These are phyloP conservation scores for Amoebophrya sp. DNA, from an alignment of 169 alveolate genomes.

Conservation along the genomic window DNA sequence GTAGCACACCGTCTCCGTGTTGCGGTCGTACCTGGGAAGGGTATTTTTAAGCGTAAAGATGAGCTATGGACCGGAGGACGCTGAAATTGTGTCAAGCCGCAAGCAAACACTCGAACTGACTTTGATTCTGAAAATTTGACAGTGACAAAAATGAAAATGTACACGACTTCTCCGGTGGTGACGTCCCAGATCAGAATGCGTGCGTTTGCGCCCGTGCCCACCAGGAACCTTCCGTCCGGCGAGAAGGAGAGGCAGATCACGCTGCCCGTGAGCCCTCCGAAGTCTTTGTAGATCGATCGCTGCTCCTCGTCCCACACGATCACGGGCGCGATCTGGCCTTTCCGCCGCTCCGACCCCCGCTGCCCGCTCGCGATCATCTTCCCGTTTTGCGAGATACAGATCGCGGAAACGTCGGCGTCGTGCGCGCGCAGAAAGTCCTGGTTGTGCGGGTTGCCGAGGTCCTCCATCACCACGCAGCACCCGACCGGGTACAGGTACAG, in stretches of 20 bases:
- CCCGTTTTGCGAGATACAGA: background rate
- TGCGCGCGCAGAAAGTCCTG: background rate
- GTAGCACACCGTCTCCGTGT: background rate
- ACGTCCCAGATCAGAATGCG: background rate
- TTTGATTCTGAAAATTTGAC: no score
- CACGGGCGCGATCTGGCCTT: background rate
- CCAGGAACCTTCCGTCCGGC: background rate
- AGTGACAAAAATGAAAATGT: no score
- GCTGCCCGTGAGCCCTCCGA: background rate
- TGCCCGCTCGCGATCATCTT: background rate
- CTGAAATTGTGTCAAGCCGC: no score
- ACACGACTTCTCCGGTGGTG: background rate
- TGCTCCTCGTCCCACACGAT: background rate
- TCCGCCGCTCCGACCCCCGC: background rate
- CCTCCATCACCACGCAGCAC: background rate
- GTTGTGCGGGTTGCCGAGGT: background rate
- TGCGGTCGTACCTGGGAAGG: background rate
- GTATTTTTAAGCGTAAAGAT: no score
- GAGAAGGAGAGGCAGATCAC: background rate
- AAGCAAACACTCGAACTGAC: no score
- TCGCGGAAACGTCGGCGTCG: background rate
- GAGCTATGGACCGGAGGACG: no score
- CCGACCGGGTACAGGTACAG: background rate
- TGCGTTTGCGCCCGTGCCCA: background rate
- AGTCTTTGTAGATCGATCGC: background rate